phyloP scores from a whole-genome alignment of 108 stramenopile genomes.

The Skeletonema potamos region DNA sequence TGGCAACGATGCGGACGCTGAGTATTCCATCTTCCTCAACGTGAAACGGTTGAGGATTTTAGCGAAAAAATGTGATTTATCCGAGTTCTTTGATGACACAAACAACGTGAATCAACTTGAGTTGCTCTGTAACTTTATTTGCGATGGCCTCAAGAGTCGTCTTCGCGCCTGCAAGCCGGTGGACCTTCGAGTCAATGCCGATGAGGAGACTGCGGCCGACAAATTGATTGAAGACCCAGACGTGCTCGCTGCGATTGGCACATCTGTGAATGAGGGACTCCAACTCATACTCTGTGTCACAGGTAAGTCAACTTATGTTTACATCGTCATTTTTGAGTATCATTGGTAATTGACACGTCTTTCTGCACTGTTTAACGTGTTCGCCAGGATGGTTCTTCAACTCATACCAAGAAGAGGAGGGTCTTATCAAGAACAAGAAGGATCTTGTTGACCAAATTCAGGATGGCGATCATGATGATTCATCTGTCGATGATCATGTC shows the following conservation, averaged over 20 bases:
- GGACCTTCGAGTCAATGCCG: constrained; percentile 24
- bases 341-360: background rate
- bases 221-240: constrained; percentile 48
- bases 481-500: constrained; percentile 43
- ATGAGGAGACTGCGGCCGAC: constrained; percentile 31
- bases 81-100: constrained; percentile 21
- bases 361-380: background rate
- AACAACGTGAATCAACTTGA: constrained; percentile 46
- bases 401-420: constrained; percentile 27
- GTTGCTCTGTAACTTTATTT: constrained; percentile 38
- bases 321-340: background rate
- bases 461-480: constrained; percentile 46
- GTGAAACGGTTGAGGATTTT: constrained; percentile 65
- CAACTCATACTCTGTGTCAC: constrained; percentile 54
- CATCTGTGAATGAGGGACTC: constrained; percentile 46
- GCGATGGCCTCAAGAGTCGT: constrained; percentile 36
- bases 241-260: constrained; percentile 50
- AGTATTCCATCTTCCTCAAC: constrained; percentile 59
- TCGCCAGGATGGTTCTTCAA: constrained; percentile 27
- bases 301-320: constrained; percentile 18
- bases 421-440: constrained; percentile 28
- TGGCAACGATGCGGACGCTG: constrained; percentile 43
- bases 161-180: constrained; percentile 33
- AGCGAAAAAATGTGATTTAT: constrained; percentile 48
- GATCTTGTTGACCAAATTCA: constrained; percentile 27